Evolutionary conservation across 768 basidiomycete genomes (phyloP).

Genomic region (Tulasnella sp.): DNA sequence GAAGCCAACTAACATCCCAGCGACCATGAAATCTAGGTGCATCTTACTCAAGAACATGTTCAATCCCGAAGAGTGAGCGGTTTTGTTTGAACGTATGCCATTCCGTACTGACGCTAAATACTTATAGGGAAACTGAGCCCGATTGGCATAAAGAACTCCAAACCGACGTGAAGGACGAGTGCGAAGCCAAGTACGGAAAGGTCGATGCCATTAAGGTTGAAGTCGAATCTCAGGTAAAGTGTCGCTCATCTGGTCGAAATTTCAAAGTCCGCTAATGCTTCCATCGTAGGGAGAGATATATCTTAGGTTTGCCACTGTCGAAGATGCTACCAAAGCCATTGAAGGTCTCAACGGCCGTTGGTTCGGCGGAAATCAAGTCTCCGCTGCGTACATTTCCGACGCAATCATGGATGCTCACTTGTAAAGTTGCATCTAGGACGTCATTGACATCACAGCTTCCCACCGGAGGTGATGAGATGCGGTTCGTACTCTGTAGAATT

Average conservation of each 20-base stretch:
- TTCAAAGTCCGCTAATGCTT: neutral
- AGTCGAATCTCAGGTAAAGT: constrained; percentile 77
- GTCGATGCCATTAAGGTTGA: constrained; percentile 87
- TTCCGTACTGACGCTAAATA: neutral
- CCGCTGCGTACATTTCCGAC: constrained; percentile 82
- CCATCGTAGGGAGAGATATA: constrained; percentile 89
- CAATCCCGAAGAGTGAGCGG: constrained; percentile 80
- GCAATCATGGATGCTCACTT: constrained; percentile 82
- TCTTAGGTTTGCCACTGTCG: constrained; percentile 74
- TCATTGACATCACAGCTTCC: neutral
- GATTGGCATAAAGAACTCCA: constrained; percentile 96
- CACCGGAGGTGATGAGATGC: neutral
- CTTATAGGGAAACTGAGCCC: constrained; percentile 74
- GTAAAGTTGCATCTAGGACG: neutral
- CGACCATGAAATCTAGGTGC: constrained; percentile 79
- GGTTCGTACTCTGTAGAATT: neutral
- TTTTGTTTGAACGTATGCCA: constrained; percentile 2
- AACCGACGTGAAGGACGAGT: constrained; percentile 93
- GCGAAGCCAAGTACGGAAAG: constrained; percentile 78
- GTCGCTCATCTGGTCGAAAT: neutral
- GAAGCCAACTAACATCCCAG: constrained; percentile 61
- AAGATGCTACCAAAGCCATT: constrained; percentile 70
- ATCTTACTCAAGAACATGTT: constrained; percentile 94
- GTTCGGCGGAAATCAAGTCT: constrained; percentile 88
- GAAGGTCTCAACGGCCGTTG: constrained; percentile 91